These are phyloP conservation scores for Calocera viscosa DNA, from an alignment of 768 basidiomycete genomes.

Conservation along the genomic window DNA sequence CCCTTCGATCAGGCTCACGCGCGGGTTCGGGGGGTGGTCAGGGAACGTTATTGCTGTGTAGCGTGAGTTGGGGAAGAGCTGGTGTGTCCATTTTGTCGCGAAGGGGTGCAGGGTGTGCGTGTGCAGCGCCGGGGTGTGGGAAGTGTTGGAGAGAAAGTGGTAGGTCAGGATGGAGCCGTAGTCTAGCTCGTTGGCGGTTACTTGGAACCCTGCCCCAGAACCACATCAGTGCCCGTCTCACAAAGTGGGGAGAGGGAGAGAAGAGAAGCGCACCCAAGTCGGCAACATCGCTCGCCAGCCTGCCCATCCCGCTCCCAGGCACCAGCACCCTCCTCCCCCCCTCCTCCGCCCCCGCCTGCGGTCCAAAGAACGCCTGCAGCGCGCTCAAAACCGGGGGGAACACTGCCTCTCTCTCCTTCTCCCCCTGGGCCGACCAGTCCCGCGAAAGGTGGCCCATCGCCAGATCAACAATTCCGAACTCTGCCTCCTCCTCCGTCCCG, in stretches of 20 bases:
- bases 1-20: constrained; percentile 38
- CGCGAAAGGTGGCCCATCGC: constrained; percentile 55
- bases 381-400: constrained; percentile 46
- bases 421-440: constrained; percentile 55
- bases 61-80: constrained; percentile 37
- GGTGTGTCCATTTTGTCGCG: constrained; percentile 60
- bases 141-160: constrained; percentile 43
- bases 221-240: not conserved
- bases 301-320: constrained; percentile 51
- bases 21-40: constrained; percentile 39
- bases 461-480: constrained; percentile 43
- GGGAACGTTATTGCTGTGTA: constrained; percentile 37
- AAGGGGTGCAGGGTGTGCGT: constrained; percentile 50
- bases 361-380: constrained; percentile 23
- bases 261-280: constrained; percentile 35
- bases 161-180: constrained; percentile 53
- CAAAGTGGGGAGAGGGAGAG: not conserved
- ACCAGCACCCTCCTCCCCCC: constrained; percentile 40
- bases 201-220: constrained; percentile 32
- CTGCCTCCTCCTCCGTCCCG: constrained; percentile 20
- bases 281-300: constrained; percentile 58
- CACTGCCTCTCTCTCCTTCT: constrained; percentile 40
- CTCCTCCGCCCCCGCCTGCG: constrained; percentile 17
- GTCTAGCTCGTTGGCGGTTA: constrained; percentile 52
- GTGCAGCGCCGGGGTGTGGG: constrained; percentile 30